A percentile compares a stretch with the other conserved stretches of the same genome.
These are phyloP conservation scores for Mycena pura DNA, from an alignment of 768 basidiomycete genomes.

Conservation along the genomic window DNA sequence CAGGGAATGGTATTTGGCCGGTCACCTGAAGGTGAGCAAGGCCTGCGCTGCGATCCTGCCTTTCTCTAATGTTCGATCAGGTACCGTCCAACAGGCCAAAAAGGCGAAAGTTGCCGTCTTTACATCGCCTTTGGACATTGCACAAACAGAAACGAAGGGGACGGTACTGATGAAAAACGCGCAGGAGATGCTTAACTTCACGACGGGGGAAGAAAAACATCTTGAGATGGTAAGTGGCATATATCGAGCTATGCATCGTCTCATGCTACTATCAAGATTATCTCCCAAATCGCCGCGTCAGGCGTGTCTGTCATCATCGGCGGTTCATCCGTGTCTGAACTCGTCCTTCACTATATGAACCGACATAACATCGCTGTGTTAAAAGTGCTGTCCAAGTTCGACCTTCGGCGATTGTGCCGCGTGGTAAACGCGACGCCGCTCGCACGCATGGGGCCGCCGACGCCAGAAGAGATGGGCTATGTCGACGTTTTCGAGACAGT, in stretches of 20 bases:
- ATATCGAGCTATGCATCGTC: background rate
- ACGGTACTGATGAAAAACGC: constrained; percentile 96
- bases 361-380: constrained; percentile 92
- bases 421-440: constrained; percentile 97
- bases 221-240: constrained; percentile 73
- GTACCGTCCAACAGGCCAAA: constrained; percentile 79
- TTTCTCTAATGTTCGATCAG: constrained; percentile 42
- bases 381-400: constrained; percentile 98
- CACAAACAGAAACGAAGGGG: constrained; percentile 99
- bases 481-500: constrained; percentile 95
- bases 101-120: constrained; percentile 96
- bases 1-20: constrained; percentile 98
- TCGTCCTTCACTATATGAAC: constrained; percentile 96
- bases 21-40: constrained; percentile 83
- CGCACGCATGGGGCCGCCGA: constrained; percentile 94
- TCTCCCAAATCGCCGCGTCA: constrained; percentile 96
- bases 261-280: constrained; percentile 64
- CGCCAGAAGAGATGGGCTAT: constrained; percentile 93
- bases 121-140: constrained; percentile 89
- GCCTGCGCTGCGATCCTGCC: background rate
- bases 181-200: constrained; percentile 97
- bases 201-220: constrained; percentile 94
- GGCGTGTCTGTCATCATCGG: constrained; percentile 95
- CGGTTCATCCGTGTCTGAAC: constrained; percentile 91
- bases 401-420: constrained; percentile 90